Evolutionary conservation across 75 land plant genomes (phyloP), one percentile per base, ranked within the genome.

Genomic region (Ceratopteris richardii): DNA sequence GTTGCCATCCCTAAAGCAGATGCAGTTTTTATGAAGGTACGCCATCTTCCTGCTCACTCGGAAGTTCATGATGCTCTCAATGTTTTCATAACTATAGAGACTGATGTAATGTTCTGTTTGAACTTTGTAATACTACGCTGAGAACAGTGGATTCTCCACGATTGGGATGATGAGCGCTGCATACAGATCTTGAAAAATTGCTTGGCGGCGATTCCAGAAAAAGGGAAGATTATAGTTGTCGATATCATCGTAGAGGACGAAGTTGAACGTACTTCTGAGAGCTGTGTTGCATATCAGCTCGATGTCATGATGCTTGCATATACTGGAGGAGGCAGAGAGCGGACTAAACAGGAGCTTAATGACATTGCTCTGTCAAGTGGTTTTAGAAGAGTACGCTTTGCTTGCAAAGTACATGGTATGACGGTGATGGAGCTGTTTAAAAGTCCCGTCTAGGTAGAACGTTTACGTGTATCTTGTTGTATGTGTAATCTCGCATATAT

Each of bases 111-210:
- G 37, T 33, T 33, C 37, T 33, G 37, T 33, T 3, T 33, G 37
- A 18, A 19, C 27, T 19, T 52, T 52, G 54, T 52, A 3, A 1
- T 24, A 1, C 24, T 2, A 22, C 24, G 2, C 58, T 33, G 37
- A 4, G 9, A 50, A 23, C 58, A 83, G 86, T 61, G 51, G 63
- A 67, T 79, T 31, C 44, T 83, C 37, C 86, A 83, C 46, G 77
- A 79, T 26, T 83, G 86, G 86, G 40, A 48, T 0, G 82, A 83
- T 44, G 79, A 75, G 7, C 69, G 69, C 10, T 79, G 86, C 69
- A 56, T 79, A 23, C 61, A 73, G 24, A 79, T 83, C 14, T 54
- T 83, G 29, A 64, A 57, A 37, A 83, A 79, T n/a, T 76, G 79
- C 36, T 62, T 48, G 36, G 66, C 72, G 36, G 76, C 80, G 0